phyloP scores from a whole-genome alignment of 2,329 filamentous ascomycete genomes.

The Pyrenochaeta sp. region DNA sequence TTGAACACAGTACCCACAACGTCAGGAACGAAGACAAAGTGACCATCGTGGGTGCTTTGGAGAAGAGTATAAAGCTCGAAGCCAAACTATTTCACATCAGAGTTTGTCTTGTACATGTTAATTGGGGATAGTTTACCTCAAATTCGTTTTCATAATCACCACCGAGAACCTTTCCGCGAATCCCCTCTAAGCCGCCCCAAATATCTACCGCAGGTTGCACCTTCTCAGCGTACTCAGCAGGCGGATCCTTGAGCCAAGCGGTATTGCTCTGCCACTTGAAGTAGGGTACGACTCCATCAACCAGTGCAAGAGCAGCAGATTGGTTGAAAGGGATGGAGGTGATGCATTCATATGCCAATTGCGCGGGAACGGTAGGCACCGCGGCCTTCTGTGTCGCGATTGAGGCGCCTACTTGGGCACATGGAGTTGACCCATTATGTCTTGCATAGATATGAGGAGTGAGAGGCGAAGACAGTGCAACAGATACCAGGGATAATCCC shows the following conservation, averaged over 20 bases:
- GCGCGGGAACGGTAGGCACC: conserved; percentile 51
- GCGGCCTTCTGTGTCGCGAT: conserved; percentile 35
- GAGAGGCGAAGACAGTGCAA: conserved; percentile 35
- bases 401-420: conserved; percentile 40
- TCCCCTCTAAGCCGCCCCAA: conserved; percentile 47
- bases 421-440: conserved; percentile 40
- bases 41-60: conserved; percentile 68
- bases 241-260: conserved; percentile 54
- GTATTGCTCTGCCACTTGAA: conserved; percentile 57
- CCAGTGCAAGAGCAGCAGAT: conserved; percentile 48
- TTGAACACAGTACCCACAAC: conserved; percentile 60
- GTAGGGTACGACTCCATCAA: conserved; percentile 55
- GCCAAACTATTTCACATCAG: conserved; percentile 35
- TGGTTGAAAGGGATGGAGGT: conserved; percentile 56
- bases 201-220: conserved; percentile 54
- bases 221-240: conserved; percentile 55
- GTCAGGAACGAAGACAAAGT: conserved; percentile 66
- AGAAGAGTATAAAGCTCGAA: conserved; percentile 52
- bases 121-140: conserved; percentile 28
- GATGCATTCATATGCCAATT: conserved; percentile 56
- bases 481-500: conserved; percentile 35
- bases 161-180: conserved; percentile 48
- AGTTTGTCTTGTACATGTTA: neutral
- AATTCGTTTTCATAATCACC: conserved; percentile 52
- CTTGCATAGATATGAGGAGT: conserved; percentile 28